A percentile compares a stretch with the other conserved stretches of the same genome.
Conservation (phyloP, 192 early-diverging fungal species). For the Podila epicladia region DNA sequence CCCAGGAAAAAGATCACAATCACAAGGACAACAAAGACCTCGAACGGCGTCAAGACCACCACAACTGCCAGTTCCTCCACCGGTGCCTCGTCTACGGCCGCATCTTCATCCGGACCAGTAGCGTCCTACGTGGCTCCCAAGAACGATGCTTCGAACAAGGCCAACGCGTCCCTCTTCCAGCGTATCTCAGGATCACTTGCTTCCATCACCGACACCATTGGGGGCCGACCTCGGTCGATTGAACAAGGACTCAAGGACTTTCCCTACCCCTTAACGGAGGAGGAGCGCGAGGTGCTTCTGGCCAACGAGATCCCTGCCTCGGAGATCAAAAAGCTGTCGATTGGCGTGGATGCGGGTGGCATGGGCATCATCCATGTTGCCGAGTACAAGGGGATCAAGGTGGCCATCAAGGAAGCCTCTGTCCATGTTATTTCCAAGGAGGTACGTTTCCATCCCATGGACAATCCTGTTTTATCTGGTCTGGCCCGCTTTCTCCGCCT, state of each 20-base stretch:
- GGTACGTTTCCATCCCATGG: slow-evolving; percentile 5
- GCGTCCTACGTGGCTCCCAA: background rate
- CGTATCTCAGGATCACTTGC: slow-evolving; percentile 9
- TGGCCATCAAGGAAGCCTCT: slow-evolving; percentile 43
- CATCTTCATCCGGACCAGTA: background rate
- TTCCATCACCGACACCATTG: background rate
- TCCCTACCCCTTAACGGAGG: slow-evolving; percentile 12
- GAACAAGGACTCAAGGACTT: slow-evolving; percentile 25
- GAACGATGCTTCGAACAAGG: background rate
- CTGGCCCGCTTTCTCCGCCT: too few species aligned
- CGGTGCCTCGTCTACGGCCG: background rate
- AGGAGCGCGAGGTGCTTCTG: slow-evolving; percentile 17
- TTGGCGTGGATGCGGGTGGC: slow-evolving; percentile 43
- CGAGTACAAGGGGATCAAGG: slow-evolving; percentile 42
- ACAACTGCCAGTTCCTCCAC: background rate
- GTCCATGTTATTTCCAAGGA: slow-evolving; percentile 37
- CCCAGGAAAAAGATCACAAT: background rate
- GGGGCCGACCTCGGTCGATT: slow-evolving; percentile 9
- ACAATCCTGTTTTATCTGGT: background rate
- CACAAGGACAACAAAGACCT: background rate
- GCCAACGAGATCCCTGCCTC: slow-evolving; percentile 26
- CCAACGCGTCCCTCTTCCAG: slow-evolving; percentile 8
- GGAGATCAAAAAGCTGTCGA: slow-evolving; percentile 41
- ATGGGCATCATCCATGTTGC: slow-evolving; percentile 44
- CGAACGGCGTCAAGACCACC: background rate